Evolutionary conservation across 345 rosid species (phyloP).

Genomic region (Syzygium aqueum): DNA sequence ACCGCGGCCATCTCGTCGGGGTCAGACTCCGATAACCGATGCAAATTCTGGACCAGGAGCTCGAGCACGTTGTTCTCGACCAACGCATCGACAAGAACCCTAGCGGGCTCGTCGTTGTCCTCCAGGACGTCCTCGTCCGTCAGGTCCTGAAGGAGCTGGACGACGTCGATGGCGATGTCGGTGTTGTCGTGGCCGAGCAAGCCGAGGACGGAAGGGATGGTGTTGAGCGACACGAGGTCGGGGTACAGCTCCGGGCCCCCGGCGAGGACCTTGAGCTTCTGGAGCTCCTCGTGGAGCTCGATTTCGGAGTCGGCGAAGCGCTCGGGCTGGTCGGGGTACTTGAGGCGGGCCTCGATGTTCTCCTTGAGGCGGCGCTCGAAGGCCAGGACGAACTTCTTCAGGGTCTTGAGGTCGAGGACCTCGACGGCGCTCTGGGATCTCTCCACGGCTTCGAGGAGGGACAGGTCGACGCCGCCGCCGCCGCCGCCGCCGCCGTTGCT

Average conservation of each 20-base stretch:
- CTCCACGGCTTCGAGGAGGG: conserved; percentile 83
- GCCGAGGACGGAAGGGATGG: conserved; percentile 69
- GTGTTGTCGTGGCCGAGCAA: conserved; percentile 83
- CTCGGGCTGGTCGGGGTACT: conserved; percentile 85
- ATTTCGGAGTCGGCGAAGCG: conserved; percentile 84
- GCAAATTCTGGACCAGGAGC: conserved; percentile 84
- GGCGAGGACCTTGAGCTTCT: conserved; percentile 83
- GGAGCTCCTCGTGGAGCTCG: conserved; percentile 80
- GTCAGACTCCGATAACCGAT: conserved; percentile 67
- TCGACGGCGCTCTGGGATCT: conserved; percentile 59
- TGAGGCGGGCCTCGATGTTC: conserved; percentile 94
- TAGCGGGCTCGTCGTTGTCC: conserved; percentile 84
- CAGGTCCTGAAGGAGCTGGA: conserved; percentile 77
- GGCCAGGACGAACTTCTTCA: conserved; percentile 80
- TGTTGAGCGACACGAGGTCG: conserved; percentile 60
- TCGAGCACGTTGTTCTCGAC: conserved; percentile 84
- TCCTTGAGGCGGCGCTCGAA: conserved; percentile 97
- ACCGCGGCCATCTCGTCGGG: conserved; percentile 77
- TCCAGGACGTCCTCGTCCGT: conserved; percentile 90
- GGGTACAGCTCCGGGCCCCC: conserved; percentile 95
- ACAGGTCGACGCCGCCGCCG: conserved; percentile 40
- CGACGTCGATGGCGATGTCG: conserved; percentile 86
- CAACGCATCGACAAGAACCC: conserved; percentile 54
- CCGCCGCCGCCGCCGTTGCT: conserved; percentile 2
- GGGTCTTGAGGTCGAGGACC: conserved; percentile 63